A percentile compares a stretch with the other conserved stretches of the same genome.
phyloP scores from a whole-genome alignment of 345 rosid species.

The Lepidium aucheri region DNA sequence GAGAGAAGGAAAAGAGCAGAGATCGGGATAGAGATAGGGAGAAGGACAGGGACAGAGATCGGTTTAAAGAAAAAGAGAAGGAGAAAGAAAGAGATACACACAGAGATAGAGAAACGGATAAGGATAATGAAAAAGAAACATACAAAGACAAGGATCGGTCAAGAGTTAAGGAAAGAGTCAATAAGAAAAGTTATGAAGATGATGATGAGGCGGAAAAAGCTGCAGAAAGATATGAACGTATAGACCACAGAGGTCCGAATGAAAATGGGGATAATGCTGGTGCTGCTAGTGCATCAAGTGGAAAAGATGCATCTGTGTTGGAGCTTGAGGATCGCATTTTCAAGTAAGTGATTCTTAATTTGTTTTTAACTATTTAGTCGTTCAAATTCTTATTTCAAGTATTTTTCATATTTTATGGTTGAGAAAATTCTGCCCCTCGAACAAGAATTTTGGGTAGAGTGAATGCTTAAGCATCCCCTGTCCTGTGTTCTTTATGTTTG shows the following conservation, averaged over 20 bases:
- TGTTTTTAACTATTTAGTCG: not conserved
- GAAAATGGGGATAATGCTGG: slow-evolving; percentile 30
- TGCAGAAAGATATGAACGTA: slow-evolving; percentile 28
- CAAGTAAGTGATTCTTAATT: slow-evolving; percentile 42
- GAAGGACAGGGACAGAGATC: slow-evolving; percentile 34
- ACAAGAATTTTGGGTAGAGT: not conserved
- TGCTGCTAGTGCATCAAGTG: slow-evolving; percentile 29
- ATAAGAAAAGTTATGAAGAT: slow-evolving; percentile 48
- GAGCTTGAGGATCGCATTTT: slow-evolving; percentile 56
- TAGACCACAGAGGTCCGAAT: slow-evolving; percentile 32
- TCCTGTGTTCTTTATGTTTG: not conserved
- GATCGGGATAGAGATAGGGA: slow-evolving; percentile 29
- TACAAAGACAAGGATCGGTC: slow-evolving; percentile 40
- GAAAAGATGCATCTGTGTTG: slow-evolving; percentile 25
- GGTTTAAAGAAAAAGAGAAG: slow-evolving; percentile 37
- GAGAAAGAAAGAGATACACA: slow-evolving; percentile 32
- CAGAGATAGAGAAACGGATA: slow-evolving; percentile 34
- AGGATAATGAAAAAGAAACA: slow-evolving; percentile 23
- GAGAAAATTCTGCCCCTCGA: not conserved
- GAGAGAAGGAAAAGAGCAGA: slow-evolving; percentile 39
- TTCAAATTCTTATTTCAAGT: not conserved
- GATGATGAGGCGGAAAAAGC: slow-evolving; percentile 40
- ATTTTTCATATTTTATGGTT: not conserved
- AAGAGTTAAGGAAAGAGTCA: slow-evolving; percentile 34
- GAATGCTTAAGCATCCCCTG: not conserved